Base-by-base conservation (phyloP, 768 basidiomycete species). In the Mycena kentingensis region DNA sequence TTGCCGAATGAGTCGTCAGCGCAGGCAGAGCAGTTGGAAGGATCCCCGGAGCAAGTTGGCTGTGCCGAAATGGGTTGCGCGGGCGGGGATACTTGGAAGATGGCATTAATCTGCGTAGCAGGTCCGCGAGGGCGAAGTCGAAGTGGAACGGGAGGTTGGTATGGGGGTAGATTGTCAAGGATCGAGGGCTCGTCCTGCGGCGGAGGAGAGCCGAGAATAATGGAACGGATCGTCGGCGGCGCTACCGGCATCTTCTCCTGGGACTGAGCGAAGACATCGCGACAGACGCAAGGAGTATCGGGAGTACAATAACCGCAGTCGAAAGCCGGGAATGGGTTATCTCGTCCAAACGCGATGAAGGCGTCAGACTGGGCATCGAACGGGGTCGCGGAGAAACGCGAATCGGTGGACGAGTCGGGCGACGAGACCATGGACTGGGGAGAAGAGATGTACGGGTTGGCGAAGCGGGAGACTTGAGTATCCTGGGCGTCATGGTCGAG, bases 1-100 rank as follows among this genome's bases (percentile, higher is more conserved):
- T 88, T 86, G 10, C 92, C 92, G 58, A 94, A 94, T 19, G 79
- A 78, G 66, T 94, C 93, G 62, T 89, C 86, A 4, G 85, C 86
- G 65, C 93, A 95, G 4, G 91, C 93, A 46, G 81, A 67, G 64
- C 93, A 95, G 67, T 93, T 93, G 8, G 80, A 77, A 2, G 93
- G 93, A 63, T 95, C 90, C 12, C 93, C 93, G 16, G 91, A 88
- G 67, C 93, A 95, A 28, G 70, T 79, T 15, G 69, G 65, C 31
- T 69, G 63, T 15, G 62, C 52, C 29, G 67, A 52, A 35, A 66
- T 57, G 43, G 62, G 53, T 22, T 55, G 52, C 27, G 70, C 59
- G 21, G 70, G 60, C 45, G 74, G 65, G 22, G 69, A 63, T 18
- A 79, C 72, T 8, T 82, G 78, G 66, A 88, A 89, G 29, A 88